Conservation (phyloP, 2,329 filamentous ascomycete genomes). For the Talaromyces sp. region DNA sequence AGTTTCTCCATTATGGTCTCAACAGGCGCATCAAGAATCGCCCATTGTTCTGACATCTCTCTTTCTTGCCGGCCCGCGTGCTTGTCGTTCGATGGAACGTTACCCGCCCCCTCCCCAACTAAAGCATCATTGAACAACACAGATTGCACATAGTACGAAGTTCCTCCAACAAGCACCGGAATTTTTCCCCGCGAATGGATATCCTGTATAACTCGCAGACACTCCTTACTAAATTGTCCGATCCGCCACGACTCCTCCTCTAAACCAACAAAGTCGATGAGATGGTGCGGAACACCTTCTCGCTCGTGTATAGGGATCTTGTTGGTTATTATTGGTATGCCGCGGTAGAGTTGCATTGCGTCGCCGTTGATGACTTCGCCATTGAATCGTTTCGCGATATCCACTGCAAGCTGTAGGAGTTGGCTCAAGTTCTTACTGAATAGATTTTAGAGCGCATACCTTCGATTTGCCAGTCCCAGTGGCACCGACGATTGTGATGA, state of each 20-base stretch:
- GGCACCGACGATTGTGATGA: conserved; percentile 80
- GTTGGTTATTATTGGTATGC: conserved; percentile 91
- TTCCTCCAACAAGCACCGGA: conserved; percentile 89
- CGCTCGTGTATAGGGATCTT: conserved; percentile 75
- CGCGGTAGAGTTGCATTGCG: conserved; percentile 95
- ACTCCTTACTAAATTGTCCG: conserved; percentile 68
- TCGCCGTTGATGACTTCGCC: conserved; percentile 97
- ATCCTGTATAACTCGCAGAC: conserved; percentile 65
- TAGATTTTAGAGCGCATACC: conserved; percentile 44
- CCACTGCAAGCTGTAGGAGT: conserved; percentile 71
- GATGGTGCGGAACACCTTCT: conserved; percentile 77
- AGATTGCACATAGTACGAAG: conserved; percentile 90
- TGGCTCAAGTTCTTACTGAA: conserved; percentile 24
- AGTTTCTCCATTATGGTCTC: conserved; percentile 70
- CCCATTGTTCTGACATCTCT: conserved; percentile 48
- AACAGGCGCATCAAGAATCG: conserved; percentile 68
- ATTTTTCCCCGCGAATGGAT: conserved; percentile 74
- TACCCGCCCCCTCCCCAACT: conserved; percentile 40
- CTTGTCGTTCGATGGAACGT: conserved; percentile 17
- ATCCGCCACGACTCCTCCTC: conserved; percentile 81
- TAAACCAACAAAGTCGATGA: conserved; percentile 73
- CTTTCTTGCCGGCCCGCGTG: conserved; percentile 22
- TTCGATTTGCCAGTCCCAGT: conserved; percentile 94
- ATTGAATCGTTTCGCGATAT: conserved; percentile 75
- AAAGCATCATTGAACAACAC: conserved; percentile 75